Conservation (phyloP, 768 basidiomycete genomes). For the Phylloporus sp. region DNA sequence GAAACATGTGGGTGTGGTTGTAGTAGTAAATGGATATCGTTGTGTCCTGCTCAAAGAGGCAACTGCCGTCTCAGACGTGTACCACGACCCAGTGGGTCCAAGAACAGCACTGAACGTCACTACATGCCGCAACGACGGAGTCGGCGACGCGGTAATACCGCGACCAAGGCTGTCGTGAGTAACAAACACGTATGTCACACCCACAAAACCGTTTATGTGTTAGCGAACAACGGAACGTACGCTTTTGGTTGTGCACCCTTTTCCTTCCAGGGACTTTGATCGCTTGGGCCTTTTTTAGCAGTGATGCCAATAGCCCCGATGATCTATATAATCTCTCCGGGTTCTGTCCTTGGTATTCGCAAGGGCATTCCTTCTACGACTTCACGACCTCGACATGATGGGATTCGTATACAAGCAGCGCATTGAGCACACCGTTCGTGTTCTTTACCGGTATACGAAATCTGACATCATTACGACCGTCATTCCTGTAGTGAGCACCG, state of each 20-base stretch:
- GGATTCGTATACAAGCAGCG: constrained; percentile 9
- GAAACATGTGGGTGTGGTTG: background rate
- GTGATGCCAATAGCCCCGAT: background rate
- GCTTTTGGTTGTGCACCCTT: constrained; percentile 11
- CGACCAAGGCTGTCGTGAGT: background rate
- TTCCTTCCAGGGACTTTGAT: constrained; percentile 3
- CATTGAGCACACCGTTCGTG: constrained; percentile 6
- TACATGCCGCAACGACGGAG: background rate
- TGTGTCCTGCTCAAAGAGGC: background rate
- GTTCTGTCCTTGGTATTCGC: background rate
- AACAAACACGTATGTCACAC: background rate
- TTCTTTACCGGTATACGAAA: constrained; percentile 25
- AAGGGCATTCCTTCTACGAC: constrained; percentile 7
- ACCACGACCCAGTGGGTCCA: background rate
- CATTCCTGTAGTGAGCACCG: constrained; percentile 23
- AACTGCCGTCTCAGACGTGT: background rate
- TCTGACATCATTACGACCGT: constrained; percentile 25
- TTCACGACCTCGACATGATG: constrained; percentile 22
- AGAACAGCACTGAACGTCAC: background rate
- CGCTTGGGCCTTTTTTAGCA: constrained; percentile 6
- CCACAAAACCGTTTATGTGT: background rate
- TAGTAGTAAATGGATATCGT: background rate
- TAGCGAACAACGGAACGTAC: constrained; percentile 1
- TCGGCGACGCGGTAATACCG: background rate
- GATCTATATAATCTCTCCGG: constrained; percentile 19